Evolutionary conservation across 768 basidiomycete genomes (phyloP), one percentile per base, ranked within the genome.

Genomic region (Obba rivulosa): DNA sequence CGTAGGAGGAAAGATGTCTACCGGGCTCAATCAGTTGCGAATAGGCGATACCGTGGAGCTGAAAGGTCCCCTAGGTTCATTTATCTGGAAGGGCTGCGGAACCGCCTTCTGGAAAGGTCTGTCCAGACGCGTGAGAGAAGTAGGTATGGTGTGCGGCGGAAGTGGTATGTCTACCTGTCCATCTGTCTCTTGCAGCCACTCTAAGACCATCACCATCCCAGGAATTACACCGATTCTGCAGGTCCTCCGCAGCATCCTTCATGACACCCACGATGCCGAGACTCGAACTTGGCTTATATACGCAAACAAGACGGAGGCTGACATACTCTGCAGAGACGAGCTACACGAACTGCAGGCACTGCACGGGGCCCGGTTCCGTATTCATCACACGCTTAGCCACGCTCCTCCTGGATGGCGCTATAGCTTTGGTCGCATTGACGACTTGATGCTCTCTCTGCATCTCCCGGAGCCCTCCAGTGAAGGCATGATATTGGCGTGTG

Each of bases 191-290:
- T 2, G 4, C 16, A n/a, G 21, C 20, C 34, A 10, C 9, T 22
- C 8, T 22, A 25, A 34, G 17, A 25, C 48, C 42, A 5, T 22
- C 45, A n/a, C 20, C 14, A 4, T 31, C 11, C n/a, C 39, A 70
- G 73, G 74, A 20, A 75, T 82, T 43, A 81, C 81, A 0, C 80
- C 81, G 0, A 78, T 83, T 39, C 60, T 80, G 0, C 79, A 81
- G 58, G 73, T 81, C 18, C 62, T 81, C 1, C 71, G 76, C 1
- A 67, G 68, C 41, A 64, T 81, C 39, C 60, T 79, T 38, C 59
- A 57, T 18, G 77, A 80, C 48, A 17, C 43, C 1, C 42, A 48
- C 13, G 71, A 75, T 47, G 56, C 54, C 1, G 57, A 65, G 24
- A 73, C 71, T 1, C 66, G 66, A 7, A 62, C 78, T 10, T 80